Evolutionary conservation across 257 asterid genomes (phyloP).

Genomic region (Haberlea rhodopensis): DNA sequence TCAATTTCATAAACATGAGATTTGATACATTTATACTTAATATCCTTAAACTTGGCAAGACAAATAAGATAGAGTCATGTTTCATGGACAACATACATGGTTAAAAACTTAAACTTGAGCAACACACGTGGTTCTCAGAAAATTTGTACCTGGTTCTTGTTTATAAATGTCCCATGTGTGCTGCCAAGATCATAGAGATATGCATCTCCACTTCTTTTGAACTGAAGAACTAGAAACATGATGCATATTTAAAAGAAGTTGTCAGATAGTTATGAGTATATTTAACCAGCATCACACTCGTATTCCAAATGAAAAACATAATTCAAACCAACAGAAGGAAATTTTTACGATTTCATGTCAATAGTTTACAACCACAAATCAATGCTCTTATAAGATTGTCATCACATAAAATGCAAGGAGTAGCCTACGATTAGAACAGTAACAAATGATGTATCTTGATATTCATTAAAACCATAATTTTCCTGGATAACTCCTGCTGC

Average conservation of each 20-base stretch:
- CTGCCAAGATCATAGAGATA: conserved; percentile 89
- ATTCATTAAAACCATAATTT: not conserved
- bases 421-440: conserved; percentile 1
- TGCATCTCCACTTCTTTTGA: conserved; percentile 67
- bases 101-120: too few species aligned
- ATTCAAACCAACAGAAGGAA: not conserved
- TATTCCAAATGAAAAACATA: conserved; percentile 10
- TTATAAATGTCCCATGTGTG: conserved; percentile 87
- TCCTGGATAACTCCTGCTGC: not conserved
- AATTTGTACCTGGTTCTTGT: conserved; percentile 73
- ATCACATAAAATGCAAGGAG: conserved; percentile 10
- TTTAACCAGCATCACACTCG: conserved; percentile 18
- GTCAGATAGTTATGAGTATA: conserved; percentile 1
- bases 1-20: too few species aligned
- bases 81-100: too few species aligned
- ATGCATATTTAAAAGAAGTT: conserved; percentile 20
- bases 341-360: not conserved
- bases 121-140: too few species aligned
- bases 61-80: too few species aligned
- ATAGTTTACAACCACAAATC: conserved; percentile 13
- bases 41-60: too few species aligned
- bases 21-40: too few species aligned
- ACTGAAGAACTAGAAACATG: conserved; percentile 76
- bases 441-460: not conserved
- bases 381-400: not conserved